Evolutionary conservation across 306 rosid species (phyloP), one percentile per base, ranked within the genome.

Genomic region (Glycine latifolia): DNA sequence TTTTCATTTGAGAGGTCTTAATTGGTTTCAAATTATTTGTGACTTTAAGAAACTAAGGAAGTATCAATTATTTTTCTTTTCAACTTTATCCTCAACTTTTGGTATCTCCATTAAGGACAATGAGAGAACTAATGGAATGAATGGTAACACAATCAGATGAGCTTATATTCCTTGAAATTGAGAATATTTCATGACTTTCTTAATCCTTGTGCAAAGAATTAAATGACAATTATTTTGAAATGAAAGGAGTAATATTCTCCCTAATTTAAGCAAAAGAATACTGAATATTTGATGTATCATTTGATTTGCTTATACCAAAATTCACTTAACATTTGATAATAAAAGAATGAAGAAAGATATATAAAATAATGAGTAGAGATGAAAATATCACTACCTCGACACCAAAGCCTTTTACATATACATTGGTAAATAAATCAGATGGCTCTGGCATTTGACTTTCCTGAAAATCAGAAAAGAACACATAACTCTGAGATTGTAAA

Each of bases 381-480:
- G 70, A 81, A 53, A 76, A 17, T 53, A 50, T 83, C 14, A 39
- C 52, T 88, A 94, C 98, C 98, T 91, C 97, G 20, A 80, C 55
- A 75, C 92, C 97, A 0, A 13, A 86, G 33, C 89, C 98, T 77
- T 94, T 94, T 49, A 79, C 92, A 72, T 87, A 87, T 46, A 94
- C 85, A 58, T 94, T 89, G 43, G 88, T 77, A 78, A 90, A 91
- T 39, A 91, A 93, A 53, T 91, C 94, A 10, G 82, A 74, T 15
- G 95, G 81, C 3, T 89, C 92, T 14, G 97, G 97, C 97, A 88
- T 79, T 76, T 91, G 89, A 84, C 90, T 84, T 87, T 90, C 98
- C 97, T 94, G 88, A 46, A 90, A 89, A 86, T 73, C 70, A 70
- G 47, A 82, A 58, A 83, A 20, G 48, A 83, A 80, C 46, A 15